phyloP scores from a whole-genome alignment of 768 basidiomycete genomes.

The Trametes cingulata region DNA sequence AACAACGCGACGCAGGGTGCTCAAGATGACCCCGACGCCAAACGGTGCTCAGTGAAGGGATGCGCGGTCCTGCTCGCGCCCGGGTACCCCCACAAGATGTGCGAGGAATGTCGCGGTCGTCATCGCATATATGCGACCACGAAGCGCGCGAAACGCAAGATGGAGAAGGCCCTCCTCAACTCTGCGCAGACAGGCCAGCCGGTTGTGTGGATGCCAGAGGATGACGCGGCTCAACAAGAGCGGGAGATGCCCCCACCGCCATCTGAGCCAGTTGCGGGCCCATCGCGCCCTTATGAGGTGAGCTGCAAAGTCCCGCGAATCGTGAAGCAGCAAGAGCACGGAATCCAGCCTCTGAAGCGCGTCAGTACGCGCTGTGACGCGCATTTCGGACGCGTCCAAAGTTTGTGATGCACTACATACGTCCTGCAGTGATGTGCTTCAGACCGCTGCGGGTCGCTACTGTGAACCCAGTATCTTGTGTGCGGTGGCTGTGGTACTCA shows the following conservation, averaged over 20 bases:
- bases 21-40: background rate
- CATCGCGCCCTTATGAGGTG: conserved; percentile 18
- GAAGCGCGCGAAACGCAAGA: conserved; percentile 50
- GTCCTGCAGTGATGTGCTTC: no score
- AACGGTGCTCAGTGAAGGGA: conserved; percentile 45
- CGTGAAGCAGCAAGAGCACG: background rate
- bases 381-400: no score
- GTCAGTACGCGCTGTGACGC: no score
- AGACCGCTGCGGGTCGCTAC: no score
- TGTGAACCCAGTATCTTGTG: no score
- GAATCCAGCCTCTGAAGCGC: no score
- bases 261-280: conserved; percentile 3
- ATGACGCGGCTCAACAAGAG: conserved; percentile 17
- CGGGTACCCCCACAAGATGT: conserved; percentile 48
- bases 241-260: conserved; percentile 1
- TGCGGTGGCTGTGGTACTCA: no score
- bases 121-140: conserved; percentile 54
- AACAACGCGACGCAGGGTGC: background rate
- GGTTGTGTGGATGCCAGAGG: conserved; percentile 32
- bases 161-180: conserved; percentile 46
- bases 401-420: no score
- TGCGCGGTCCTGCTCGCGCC: conserved; percentile 38
- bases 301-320: background rate
- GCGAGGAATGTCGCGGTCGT: conserved; percentile 49
- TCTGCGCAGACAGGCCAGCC: conserved; percentile 21